A percentile compares a stretch with the other conserved stretches of the same genome.
Conservation (phyloP, 2,329 filamentous ascomycete genomes). For the Berkeleyomyces basicola region DNA sequence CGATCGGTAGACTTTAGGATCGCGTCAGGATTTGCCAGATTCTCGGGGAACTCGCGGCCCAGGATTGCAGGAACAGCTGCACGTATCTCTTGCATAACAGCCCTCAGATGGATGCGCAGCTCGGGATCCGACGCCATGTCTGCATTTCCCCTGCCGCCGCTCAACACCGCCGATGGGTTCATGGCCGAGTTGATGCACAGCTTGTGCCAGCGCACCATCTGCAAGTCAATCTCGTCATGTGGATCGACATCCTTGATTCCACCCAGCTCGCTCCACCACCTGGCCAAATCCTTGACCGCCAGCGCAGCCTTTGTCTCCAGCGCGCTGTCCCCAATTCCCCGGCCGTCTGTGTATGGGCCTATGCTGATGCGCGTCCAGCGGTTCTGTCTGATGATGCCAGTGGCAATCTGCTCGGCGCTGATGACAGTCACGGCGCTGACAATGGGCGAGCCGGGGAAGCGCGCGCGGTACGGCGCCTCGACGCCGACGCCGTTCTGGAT, state of each 20-base stretch:
- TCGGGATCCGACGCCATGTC: slow-evolving; percentile 49
- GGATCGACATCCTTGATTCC: slow-evolving; percentile 48
- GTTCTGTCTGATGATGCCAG: slow-evolving; percentile 50
- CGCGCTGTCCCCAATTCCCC: slow-evolving; percentile 20
- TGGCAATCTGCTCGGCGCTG: slow-evolving; percentile 47
- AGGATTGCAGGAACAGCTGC: slow-evolving; percentile 45
- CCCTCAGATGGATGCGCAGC: slow-evolving; percentile 42
- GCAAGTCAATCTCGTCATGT: slow-evolving; percentile 48
- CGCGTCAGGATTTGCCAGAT: slow-evolving; percentile 44
- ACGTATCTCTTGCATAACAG: slow-evolving; percentile 55
- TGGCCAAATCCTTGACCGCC: slow-evolving; percentile 32
- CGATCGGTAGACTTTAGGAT: slow-evolving; percentile 46
- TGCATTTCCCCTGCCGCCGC: slow-evolving; percentile 46
- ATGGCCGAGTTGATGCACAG: slow-evolving; percentile 61
- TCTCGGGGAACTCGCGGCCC: slow-evolving; percentile 39
- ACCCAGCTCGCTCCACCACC: slow-evolving; percentile 37
- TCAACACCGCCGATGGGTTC: slow-evolving; percentile 55
- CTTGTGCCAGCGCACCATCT: slow-evolving; percentile 60
- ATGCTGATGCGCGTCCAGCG: slow-evolving; percentile 58
- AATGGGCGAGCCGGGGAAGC: slow-evolving; percentile 44
- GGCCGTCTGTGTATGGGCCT: slow-evolving; percentile 43
- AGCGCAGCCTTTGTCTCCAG: slow-evolving; percentile 23
- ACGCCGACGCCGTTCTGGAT: slow-evolving; percentile 60
- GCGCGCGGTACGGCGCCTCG: slow-evolving; percentile 44
- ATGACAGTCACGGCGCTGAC: slow-evolving; percentile 54